Evolutionary conservation across 306 rosid genomes (phyloP).

Genomic region (Notholithocarpus densiflorus): DNA sequence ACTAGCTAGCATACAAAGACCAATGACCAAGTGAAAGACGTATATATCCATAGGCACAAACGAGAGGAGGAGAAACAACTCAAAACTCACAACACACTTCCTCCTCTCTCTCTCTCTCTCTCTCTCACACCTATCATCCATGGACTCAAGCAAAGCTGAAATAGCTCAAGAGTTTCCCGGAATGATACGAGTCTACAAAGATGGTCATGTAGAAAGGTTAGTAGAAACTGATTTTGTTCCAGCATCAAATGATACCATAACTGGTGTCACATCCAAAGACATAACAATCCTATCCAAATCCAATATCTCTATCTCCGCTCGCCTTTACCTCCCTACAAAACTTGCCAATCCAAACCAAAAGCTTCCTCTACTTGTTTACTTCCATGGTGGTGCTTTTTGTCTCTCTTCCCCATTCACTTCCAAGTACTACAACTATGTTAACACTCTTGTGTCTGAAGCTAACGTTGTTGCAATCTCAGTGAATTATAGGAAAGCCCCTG

Average conservation of each 20-base stretch:
- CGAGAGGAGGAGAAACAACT: background rate
- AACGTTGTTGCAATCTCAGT: slow-evolving; percentile 26
- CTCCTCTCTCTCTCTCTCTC: no score
- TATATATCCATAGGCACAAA: background rate
- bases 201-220: slow-evolving; percentile 27
- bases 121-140: background rate
- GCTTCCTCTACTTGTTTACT: slow-evolving; percentile 42
- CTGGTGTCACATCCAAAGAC: slow-evolving; percentile 37
- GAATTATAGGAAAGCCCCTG: slow-evolving; percentile 32
- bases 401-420: slow-evolving; percentile 28
- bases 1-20: background rate
- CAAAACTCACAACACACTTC: background rate
- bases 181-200: slow-evolving; percentile 25
- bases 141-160: slow-evolving; percentile 18
- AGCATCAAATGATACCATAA: slow-evolving; percentile 15
- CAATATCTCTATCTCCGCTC: slow-evolving; percentile 17
- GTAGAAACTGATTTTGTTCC: slow-evolving; percentile 25
- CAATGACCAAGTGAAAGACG: background rate
- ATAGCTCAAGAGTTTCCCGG: slow-evolving; percentile 12
- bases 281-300: slow-evolving; percentile 11
- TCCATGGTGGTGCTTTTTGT: slow-evolving; percentile 42
- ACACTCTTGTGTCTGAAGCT: slow-evolving; percentile 20
- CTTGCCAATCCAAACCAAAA: background rate
- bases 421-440: slow-evolving; percentile 21
- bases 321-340: slow-evolving; percentile 39